phyloP scores from a whole-genome alignment of 2,329 filamentous ascomycete species.

The Fusarium clavum region DNA sequence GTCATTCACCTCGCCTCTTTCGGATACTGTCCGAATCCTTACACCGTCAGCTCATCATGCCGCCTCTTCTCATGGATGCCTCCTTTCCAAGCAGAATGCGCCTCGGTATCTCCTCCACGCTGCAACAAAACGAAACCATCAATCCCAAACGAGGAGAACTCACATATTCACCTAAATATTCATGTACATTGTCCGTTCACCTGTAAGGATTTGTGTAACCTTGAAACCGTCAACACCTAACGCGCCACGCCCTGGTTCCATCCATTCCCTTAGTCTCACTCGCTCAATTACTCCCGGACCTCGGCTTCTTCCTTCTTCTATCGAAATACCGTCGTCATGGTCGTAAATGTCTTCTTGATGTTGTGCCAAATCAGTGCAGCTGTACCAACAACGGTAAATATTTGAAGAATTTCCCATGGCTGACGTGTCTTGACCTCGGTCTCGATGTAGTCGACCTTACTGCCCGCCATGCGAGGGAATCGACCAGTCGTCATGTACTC shows the following conservation, averaged over 20 bases:
- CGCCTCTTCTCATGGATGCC: conserved; percentile 2
- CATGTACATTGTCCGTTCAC: background rate
- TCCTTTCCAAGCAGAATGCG: conserved; percentile 7
- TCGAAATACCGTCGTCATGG: conserved; percentile 36
- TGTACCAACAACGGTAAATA: conserved; percentile 63
- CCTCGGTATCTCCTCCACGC: conserved; percentile 38
- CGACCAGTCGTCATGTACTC: conserved; percentile 80
- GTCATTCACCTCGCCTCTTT: conserved; percentile 7
- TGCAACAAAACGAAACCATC: conserved; percentile 2
- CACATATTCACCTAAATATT: conserved; percentile 16
- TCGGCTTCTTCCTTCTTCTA: conserved; percentile 22
- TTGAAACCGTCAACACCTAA: background rate
- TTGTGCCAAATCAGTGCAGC: conserved; percentile 58
- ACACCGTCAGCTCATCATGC: conserved; percentile 18
- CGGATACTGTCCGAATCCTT: conserved; percentile 38
- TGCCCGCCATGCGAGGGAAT: conserved; percentile 77
- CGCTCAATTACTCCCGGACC: background rate
- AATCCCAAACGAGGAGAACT: conserved; percentile 7
- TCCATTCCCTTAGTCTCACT: background rate
- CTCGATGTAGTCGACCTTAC: conserved; percentile 64
- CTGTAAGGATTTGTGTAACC: conserved; percentile 12
- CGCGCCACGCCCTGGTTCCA: conserved; percentile 9
- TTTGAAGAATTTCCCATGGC: conserved; percentile 66
- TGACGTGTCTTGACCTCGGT: conserved; percentile 67
- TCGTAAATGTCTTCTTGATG: conserved; percentile 47